Evolutionary conservation across 2,329 filamentous ascomycete genomes (phyloP).

Genomic region (Ceratocystis cubensis): DNA sequence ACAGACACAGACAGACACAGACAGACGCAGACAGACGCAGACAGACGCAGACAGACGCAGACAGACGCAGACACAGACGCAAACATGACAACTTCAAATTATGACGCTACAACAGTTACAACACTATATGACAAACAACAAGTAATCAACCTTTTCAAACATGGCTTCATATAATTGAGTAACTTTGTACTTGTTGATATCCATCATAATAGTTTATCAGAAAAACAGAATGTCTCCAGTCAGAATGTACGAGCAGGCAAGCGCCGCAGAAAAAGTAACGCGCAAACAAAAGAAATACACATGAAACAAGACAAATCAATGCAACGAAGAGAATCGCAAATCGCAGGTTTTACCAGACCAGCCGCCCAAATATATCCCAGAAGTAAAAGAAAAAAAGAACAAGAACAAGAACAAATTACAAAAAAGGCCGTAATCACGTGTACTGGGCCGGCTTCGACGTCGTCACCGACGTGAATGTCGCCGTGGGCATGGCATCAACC

Average conservation of each 20-base stretch:
- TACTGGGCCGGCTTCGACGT: neutral
- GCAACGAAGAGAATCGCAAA: neutral
- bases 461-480: neutral
- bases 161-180: neutral
- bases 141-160: neutral
- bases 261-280: neutral
- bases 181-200: neutral
- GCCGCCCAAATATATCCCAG: slow-evolving; percentile 7
- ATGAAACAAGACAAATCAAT: neutral
- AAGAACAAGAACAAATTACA: neutral
- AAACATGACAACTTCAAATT: no score
- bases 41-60: neutral
- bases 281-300: neutral
- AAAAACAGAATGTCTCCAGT: neutral
- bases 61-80: no score
- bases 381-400: neutral
- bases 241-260: neutral
- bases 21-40: neutral
- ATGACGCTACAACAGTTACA: no score
- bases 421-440: neutral
- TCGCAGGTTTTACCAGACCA: neutral
- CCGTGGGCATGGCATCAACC: slow-evolving; percentile 25
- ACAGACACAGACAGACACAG: neutral
- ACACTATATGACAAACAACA: no score
- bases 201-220: neutral